Percentiles rank a stretch among this genome's conserved stretches.
Evolutionary conservation across 129 eudicot species (phyloP).

Genomic region (Artemisia annua): DNA sequence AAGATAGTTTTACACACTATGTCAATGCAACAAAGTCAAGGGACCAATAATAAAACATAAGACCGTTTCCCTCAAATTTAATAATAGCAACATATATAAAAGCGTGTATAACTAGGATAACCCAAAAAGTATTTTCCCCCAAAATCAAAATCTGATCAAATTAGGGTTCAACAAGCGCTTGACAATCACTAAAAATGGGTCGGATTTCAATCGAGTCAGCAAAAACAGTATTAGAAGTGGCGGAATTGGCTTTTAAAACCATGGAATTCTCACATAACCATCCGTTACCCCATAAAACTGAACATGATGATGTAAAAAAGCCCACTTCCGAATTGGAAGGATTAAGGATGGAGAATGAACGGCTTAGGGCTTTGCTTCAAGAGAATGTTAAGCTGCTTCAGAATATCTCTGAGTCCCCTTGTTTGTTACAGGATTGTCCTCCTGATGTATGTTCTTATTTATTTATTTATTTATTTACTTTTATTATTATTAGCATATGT

Average conservation of each 20-base stretch:
- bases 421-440: constrained; percentile 67
- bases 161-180: constrained; percentile 19
- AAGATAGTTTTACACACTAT: too few relatives aligned
- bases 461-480: neutral
- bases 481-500: too few relatives aligned
- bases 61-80: too few relatives aligned
- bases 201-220: constrained; percentile 56
- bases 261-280: constrained; percentile 63
- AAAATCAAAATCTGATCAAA: constrained; percentile 18
- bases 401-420: constrained; percentile 60
- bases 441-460: constrained; percentile 57
- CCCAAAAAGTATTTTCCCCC: neutral
- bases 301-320: neutral
- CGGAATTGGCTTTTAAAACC: constrained; percentile 81
- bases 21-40: too few relatives aligned
- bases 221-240: constrained; percentile 88
- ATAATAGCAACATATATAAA: too few relatives aligned
- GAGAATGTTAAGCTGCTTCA: constrained; percentile 70
- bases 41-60: too few relatives aligned
- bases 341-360: constrained; percentile 62
- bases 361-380: constrained; percentile 62
- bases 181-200: constrained; percentile 23
- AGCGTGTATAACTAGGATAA: too few relatives aligned
- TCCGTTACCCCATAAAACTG: constrained; percentile 26
- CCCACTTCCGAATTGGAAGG: constrained; percentile 34